A percentile compares a stretch with the other conserved stretches of the same genome.
Evolutionary conservation across 192 early-diverging fungal species (phyloP).

Genomic region (Coemansia asiatica): DNA sequence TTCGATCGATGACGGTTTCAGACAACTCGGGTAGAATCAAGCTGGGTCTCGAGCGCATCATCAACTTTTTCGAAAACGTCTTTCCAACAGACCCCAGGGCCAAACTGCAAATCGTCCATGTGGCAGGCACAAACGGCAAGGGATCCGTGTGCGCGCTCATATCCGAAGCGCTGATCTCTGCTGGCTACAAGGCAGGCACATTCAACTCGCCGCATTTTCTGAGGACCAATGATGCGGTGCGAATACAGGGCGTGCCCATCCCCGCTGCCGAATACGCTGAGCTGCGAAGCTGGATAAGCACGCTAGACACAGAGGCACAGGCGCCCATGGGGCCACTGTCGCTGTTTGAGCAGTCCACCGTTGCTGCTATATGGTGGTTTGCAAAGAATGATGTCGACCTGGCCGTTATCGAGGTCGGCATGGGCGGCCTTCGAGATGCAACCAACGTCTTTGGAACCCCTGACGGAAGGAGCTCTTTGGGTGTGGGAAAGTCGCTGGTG

Average conservation of each 20-base stretch:
- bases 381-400: slow-evolving; percentile 61
- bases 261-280: slow-evolving; percentile 36
- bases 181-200: slow-evolving; percentile 56
- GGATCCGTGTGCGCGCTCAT: slow-evolving; percentile 73
- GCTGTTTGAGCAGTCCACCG: slow-evolving; percentile 74
- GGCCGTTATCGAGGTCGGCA: slow-evolving; percentile 80
- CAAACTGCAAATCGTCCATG: slow-evolving; percentile 65
- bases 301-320: slow-evolving; percentile 38
- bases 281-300: slow-evolving; percentile 42
- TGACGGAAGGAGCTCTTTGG: slow-evolving; percentile 50
- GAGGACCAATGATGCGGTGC: slow-evolving; percentile 62
- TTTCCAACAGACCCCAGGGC: slow-evolving; percentile 56
- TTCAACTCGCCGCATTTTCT: slow-evolving; percentile 84
- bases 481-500: slow-evolving; percentile 43
- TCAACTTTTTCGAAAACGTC: slow-evolving; percentile 46
- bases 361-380: slow-evolving; percentile 62
- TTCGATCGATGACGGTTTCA: slow-evolving; percentile 20
- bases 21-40: slow-evolving; percentile 25
- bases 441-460: slow-evolving; percentile 72
- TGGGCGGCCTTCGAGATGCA: slow-evolving; percentile 77
- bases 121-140: slow-evolving; percentile 90
- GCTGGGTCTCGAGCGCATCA: slow-evolving; percentile 55
- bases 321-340: slow-evolving; percentile 47
- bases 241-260: slow-evolving; percentile 60
- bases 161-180: slow-evolving; percentile 34